Percentiles rank a stretch among this genome's conserved stretches.
phyloP scores from a whole-genome alignment of 345 rosid species.

The Aegle marmelos region DNA sequence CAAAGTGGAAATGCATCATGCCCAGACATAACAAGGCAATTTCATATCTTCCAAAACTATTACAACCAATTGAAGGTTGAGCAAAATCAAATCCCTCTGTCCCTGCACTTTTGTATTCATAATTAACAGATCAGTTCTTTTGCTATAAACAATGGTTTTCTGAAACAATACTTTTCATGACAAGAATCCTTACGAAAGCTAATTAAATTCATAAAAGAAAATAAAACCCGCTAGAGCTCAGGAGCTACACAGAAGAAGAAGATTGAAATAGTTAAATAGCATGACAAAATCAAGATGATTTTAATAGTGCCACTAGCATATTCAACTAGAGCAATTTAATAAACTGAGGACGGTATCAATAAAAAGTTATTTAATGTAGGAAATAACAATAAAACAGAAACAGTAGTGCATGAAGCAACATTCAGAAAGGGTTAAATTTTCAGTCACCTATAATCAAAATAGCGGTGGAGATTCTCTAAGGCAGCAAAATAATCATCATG shows the following conservation, averaged over 20 bases:
- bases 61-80: constrained; percentile 52
- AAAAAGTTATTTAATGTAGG: background rate
- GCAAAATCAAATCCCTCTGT: constrained; percentile 80
- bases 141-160: constrained; percentile 12
- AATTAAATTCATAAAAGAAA: background rate
- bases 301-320: background rate
- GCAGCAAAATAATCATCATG: constrained; percentile 91
- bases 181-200: constrained; percentile 13
- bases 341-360: background rate
- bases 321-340: constrained; percentile 4
- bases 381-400: background rate
- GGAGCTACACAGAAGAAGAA: background rate
- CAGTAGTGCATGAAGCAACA: background rate
- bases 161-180: constrained; percentile 6
- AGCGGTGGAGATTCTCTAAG: constrained; percentile 83
- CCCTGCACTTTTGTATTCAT: constrained; percentile 86
- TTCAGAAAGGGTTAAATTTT: background rate
- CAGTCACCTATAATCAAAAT: constrained; percentile 91
- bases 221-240: background rate
- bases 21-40: constrained; percentile 83
- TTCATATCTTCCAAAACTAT: constrained; percentile 69
- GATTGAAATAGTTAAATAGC: background rate
- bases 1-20: constrained; percentile 94
- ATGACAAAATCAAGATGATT: background rate
- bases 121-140: constrained; percentile 36